A percentile compares a stretch with the other conserved stretches of the same genome.
Evolutionary conservation across 169 alveolate species (phyloP).

Genomic region (Eimeria zaria): DNA sequence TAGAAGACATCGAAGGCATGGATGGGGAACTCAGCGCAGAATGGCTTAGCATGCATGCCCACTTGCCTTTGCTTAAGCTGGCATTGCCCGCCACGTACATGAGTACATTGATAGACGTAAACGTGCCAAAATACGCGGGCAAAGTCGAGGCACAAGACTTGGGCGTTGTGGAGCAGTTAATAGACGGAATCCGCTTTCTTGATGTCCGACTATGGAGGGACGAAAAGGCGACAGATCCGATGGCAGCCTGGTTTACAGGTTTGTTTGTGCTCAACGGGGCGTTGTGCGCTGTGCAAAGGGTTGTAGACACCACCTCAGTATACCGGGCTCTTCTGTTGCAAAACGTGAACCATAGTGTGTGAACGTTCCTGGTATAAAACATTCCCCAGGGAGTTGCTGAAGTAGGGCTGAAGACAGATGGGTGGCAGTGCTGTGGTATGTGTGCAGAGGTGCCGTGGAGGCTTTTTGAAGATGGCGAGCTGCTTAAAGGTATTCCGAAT

Average conservation of each 20-base stretch:
- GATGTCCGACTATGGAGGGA: constrained; percentile 78
- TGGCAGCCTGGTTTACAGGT: constrained; percentile 67
- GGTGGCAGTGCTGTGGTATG: not conserved
- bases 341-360: not conserved
- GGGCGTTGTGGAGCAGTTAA: constrained; percentile 70
- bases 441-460: constrained; percentile 84
- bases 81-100: constrained; percentile 81
- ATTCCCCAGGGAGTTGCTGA: not conserved
- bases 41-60: constrained; percentile 67
- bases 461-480: constrained; percentile 56
- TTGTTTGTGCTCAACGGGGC: not conserved
- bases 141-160: constrained; percentile 71
- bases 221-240: not conserved
- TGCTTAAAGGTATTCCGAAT: not conserved
- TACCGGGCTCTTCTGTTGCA: not conserved
- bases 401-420: not conserved
- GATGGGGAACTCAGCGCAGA: constrained; percentile 31
- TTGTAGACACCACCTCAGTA: not conserved
- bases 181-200: constrained; percentile 66
- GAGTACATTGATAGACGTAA: constrained; percentile 78
- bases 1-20: constrained; percentile 51
- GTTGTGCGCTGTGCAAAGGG: not conserved
- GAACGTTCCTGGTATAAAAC: not conserved
- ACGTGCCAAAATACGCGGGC: constrained; percentile 28
- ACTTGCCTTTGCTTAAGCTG: constrained; percentile 52